These are phyloP conservation scores for Hyaloscypha variabilis DNA, from an alignment of 495 filamentous ascomycete species.

Conservation along the genomic window DNA sequence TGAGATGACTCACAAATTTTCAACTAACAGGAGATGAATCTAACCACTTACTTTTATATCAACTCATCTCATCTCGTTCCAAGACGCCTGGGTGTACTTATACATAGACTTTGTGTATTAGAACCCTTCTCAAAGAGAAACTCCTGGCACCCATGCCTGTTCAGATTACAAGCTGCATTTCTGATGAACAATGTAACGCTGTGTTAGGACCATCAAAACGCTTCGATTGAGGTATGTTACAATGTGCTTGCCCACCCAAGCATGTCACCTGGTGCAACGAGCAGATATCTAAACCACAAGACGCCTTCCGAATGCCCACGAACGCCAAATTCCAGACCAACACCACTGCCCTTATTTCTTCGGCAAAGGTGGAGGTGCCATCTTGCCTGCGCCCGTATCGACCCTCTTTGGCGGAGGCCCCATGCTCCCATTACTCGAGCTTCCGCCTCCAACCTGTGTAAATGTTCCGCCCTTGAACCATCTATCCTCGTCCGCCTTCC, in stretches of 20 bases:
- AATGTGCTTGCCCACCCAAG: not conserved
- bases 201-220: not conserved
- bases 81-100: no score
- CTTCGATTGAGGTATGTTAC: not conserved
- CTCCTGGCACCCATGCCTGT: no score
- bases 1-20: no score
- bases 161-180: no score
- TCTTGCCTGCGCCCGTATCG: slow-evolving; percentile 31
- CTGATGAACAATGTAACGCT: no score
- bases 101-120: no score
- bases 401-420: slow-evolving; percentile 32
- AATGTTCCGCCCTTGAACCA: slow-evolving; percentile 98
- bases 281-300: not conserved
- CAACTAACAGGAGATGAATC: no score
- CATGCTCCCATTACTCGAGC: slow-evolving; percentile 25
- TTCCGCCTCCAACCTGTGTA: slow-evolving; percentile 74
- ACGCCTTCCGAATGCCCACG: slow-evolving; percentile 20
- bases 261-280: not conserved
- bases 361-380: slow-evolving; percentile 32
- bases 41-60: no score
- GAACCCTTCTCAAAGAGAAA: no score
- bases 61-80: no score
- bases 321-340: slow-evolving; percentile 12
- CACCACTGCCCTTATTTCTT: slow-evolving; percentile 15
- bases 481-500: slow-evolving; percentile 90